A percentile compares a stretch with the other conserved stretches of the same genome.
Conservation (phyloP, 2,329 filamentous ascomycete genomes). For the Ascochyta viciae-villosae region DNA sequence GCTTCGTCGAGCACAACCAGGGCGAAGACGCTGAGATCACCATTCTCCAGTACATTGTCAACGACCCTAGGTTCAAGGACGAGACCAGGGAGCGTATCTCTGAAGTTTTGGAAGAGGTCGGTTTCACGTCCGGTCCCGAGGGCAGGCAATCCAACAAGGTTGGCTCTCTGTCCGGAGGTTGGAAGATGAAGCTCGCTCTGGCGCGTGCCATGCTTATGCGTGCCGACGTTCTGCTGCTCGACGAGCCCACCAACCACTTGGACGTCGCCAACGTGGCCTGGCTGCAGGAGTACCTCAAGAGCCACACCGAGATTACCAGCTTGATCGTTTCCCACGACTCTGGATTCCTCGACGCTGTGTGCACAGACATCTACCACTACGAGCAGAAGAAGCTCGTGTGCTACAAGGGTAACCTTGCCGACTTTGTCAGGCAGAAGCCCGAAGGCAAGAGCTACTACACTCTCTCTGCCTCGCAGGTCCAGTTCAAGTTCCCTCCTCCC, state of each 20-base stretch:
- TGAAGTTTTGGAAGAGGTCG: constrained; percentile 85
- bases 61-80: constrained; percentile 83
- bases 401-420: constrained; percentile 82
- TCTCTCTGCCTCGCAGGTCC: constrained; percentile 82
- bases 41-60: constrained; percentile 90
- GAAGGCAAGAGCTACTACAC: constrained; percentile 99
- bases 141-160: constrained; percentile 89
- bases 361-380: constrained; percentile 99
- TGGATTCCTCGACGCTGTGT: constrained; percentile 94
- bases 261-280: constrained; percentile 96
- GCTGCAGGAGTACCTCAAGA: constrained; percentile 93
- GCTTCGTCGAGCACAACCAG: constrained; percentile 99
- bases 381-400: constrained; percentile 93
- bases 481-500: constrained; percentile 98
- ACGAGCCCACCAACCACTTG: constrained; percentile 98
- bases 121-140: constrained; percentile 88
- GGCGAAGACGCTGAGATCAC: constrained; percentile 96
- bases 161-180: constrained; percentile 93
- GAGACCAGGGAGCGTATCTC: constrained; percentile 83
- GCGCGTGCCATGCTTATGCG: constrained; percentile 95
- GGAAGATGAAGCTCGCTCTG: constrained; percentile 99
- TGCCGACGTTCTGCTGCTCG: constrained; percentile 93
- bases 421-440: constrained; percentile 86
- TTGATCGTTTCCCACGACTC: constrained; percentile 99
- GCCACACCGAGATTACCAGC: constrained; percentile 94